Conservation (phyloP, 73 alveolate genomes). For the Paramecium sexaurelia region DNA sequence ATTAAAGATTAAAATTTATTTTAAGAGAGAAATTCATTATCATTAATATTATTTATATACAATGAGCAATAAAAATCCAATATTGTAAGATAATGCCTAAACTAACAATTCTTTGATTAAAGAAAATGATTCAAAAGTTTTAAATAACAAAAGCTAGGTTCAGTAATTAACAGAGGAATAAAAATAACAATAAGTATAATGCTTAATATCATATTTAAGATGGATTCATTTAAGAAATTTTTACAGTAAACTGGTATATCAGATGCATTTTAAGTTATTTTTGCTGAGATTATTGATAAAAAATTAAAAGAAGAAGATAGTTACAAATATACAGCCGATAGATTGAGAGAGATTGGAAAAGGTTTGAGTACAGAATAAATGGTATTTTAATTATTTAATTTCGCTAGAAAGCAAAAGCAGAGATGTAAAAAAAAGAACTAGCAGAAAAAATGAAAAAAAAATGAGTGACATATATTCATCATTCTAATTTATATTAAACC, state of each 20-base stretch:
- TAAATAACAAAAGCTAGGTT: neutral
- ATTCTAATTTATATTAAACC: neutral
- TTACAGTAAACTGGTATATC: slow-evolving; percentile 31
- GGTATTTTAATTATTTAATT: neutral
- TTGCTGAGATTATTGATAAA: slow-evolving; percentile 42
- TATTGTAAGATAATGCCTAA: neutral
- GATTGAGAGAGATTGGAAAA: slow-evolving; percentile 54
- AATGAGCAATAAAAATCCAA: slow-evolving; percentile 32
- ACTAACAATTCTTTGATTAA: neutral
- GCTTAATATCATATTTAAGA: neutral
- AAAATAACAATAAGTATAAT: neutral
- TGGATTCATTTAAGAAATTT: slow-evolving; percentile 28
- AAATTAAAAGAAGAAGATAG: slow-evolving; percentile 41
- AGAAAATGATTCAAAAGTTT: neutral
- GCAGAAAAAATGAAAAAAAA: slow-evolving; percentile 42
- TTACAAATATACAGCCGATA: slow-evolving; percentile 41
- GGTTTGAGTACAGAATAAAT: slow-evolving; percentile 19
- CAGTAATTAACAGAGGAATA: slow-evolving; percentile 2
- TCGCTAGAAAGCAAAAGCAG: slow-evolving; percentile 29
- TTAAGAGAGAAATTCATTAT: neutral
- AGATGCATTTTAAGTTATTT: slow-evolving; percentile 49
- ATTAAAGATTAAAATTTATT: neutral
- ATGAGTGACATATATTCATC: neutral
- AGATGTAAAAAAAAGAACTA: slow-evolving; percentile 33
- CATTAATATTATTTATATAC: neutral